Base-by-base conservation (phyloP, 1,284 basidiomycete species). In the Austroboletus niveus region DNA sequence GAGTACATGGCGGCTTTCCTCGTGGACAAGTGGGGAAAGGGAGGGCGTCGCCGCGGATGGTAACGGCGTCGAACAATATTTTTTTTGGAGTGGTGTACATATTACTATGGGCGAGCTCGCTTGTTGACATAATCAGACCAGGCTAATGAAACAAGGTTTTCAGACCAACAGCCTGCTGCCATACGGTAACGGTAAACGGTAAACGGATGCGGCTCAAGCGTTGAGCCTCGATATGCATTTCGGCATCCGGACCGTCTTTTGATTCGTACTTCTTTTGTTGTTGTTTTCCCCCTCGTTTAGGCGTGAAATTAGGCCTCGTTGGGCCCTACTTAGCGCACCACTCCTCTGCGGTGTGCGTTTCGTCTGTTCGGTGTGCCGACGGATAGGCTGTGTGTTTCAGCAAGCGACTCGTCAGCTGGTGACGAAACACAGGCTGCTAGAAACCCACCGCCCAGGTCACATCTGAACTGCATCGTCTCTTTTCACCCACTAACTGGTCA, bases 11-110 rank as follows among this genome's bases (percentile, higher is more conserved):
- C 85, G 1, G 75, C 71, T 22, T 98, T 94, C 72, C 72, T 99
- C 54, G 59, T 84, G 1, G 92, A 95, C 70, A 92, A 90, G 64
- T 98, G 95, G 94, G 94, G 94, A 20, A 85, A 86, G 57, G 93
- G 92, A 5, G 85, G 87, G 5, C 75, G 79, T 53, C 75, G 78
- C 49, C 75, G 81, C 17, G 77, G 76, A 15, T 86, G 81, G 80
- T 76, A 59, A 66, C 17, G 38, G 41, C 15, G 15, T 14, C 8
- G n/a, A 22, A 29, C 10, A 29, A 51, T 24, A 24, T 5, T 2
- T 42, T 40, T 45, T 46, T 32, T 39, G 24, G 41, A 42, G 36
- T 3, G 11, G 22, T 24, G 22, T 24, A 24, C 22, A 24, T 24
- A 24, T 24, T 24, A 24, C 22, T 5, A 24, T 24, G 22, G 22